A percentile compares a stretch with the other conserved stretches of the same genome.
Evolutionary conservation across 73 alveolate genomes (phyloP).

Genomic region (Paramecium sonneborni): DNA sequence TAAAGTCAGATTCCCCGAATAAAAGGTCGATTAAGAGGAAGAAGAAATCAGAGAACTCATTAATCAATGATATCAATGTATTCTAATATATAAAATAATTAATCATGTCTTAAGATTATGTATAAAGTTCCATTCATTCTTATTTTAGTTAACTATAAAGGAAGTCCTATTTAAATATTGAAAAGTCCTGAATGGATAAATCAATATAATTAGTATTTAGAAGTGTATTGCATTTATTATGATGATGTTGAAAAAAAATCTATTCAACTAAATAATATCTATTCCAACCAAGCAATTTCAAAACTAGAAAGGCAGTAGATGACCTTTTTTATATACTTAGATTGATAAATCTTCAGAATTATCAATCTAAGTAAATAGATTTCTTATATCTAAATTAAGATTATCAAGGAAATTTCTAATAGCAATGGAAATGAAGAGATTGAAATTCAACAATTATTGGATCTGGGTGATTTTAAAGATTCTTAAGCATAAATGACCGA

Average conservation of each 20-base stretch:
- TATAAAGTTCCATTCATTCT: neutral
- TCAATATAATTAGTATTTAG: constrained; percentile 17
- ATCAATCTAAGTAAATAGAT: neutral
- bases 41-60: constrained; percentile 21
- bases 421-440: neutral
- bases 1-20: constrained; percentile 35
- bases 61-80: neutral
- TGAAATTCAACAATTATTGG: neutral
- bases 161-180: neutral
- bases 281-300: neutral
- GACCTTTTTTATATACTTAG: neutral
- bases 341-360: neutral
- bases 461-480: constrained; percentile 23
- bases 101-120: constrained; percentile 27
- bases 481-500: constrained; percentile 44
- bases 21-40: neutral
- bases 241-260: constrained; percentile 21
- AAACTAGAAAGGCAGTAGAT: constrained; percentile 39
- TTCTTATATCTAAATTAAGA: neutral
- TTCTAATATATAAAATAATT: constrained; percentile 5
- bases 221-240: constrained; percentile 31
- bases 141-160: neutral
- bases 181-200: constrained; percentile 17
- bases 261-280: neutral
- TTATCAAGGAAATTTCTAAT: neutral